A percentile compares a stretch with the other conserved stretches of the same genome.
Evolutionary conservation across 345 rosid species (phyloP).

Genomic region (Cochlearia excelsa): DNA sequence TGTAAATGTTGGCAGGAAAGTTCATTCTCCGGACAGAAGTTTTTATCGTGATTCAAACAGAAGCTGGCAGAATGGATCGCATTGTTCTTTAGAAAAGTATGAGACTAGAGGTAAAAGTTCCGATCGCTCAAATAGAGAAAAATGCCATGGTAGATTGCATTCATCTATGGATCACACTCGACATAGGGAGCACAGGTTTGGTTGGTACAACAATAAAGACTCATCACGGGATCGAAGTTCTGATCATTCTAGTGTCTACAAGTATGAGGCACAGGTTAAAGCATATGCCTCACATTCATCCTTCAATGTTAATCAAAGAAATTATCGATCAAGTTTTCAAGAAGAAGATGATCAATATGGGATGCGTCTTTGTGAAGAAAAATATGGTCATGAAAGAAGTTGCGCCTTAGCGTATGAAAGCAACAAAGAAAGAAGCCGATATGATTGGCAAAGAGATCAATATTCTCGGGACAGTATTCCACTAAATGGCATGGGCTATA

Average conservation of each 20-base stretch:
- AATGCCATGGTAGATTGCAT: slow-evolving; percentile 28
- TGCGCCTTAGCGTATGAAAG: slow-evolving; percentile 28
- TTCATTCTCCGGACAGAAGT: slow-evolving; percentile 20
- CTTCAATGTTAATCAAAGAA: slow-evolving; percentile 23
- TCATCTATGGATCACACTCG: slow-evolving; percentile 33
- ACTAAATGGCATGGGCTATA: slow-evolving; percentile 28
- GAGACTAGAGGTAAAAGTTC: slow-evolving; percentile 25
- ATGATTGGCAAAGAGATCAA: slow-evolving; percentile 24
- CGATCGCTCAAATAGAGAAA: slow-evolving; percentile 28
- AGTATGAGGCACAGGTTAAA: slow-evolving; percentile 30
- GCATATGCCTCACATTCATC: slow-evolving; percentile 26
- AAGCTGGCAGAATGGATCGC: slow-evolving; percentile 20
- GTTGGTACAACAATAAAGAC: slow-evolving; percentile 26
- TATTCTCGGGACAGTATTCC: slow-evolving; percentile 32
- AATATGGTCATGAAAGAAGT: slow-evolving; percentile 33
- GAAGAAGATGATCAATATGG: slow-evolving; percentile 33
- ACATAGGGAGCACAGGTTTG: slow-evolving; percentile 35
- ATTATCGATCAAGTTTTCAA: slow-evolving; percentile 30
- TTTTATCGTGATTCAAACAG: slow-evolving; percentile 25
- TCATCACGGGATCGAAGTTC: slow-evolving; percentile 29
- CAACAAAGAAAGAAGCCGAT: slow-evolving; percentile 29
- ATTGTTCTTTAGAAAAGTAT: slow-evolving; percentile 9
- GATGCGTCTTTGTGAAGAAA: slow-evolving; percentile 33
- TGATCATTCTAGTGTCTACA: slow-evolving; percentile 29
- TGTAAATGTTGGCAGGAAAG: slow-evolving; percentile 21